Evolutionary conservation across 164 flowering plant genomes (phyloP).

Genomic region (Vitis rupestris): DNA sequence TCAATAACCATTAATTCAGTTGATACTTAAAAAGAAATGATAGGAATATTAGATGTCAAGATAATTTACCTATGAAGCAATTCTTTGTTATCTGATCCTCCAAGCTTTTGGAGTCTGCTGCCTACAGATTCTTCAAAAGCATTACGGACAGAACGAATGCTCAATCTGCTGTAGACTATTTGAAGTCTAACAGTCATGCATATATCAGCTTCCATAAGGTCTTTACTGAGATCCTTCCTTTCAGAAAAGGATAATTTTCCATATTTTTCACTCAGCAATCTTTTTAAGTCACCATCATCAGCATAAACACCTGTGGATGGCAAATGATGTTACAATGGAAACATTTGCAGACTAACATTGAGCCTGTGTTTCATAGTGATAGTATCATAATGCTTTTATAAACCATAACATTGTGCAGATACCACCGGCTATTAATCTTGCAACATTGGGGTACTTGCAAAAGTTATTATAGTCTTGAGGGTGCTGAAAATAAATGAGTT

Average conservation of each 20-base stretch:
- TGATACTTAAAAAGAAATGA: not conserved
- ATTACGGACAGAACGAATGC: slow-evolving; percentile 81
- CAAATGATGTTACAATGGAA: not conserved
- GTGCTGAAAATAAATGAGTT: too few species aligned
- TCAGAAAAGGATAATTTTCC: slow-evolving; percentile 43
- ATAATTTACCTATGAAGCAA: slow-evolving; percentile 71
- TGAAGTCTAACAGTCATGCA: slow-evolving; percentile 84
- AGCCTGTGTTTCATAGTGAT: not conserved
- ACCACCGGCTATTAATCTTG: too few species aligned
- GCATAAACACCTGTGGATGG: slow-evolving; percentile 76
- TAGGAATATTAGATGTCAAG: not conserved
- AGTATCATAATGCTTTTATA: not conserved
- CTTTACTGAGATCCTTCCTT: slow-evolving; percentile 48
- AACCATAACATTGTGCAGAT: too few species aligned
- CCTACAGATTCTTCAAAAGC: slow-evolving; percentile 96
- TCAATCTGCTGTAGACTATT: slow-evolving; percentile 76
- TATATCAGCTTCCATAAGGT: slow-evolving; percentile 68
- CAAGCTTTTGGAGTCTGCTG: slow-evolving; percentile 77
- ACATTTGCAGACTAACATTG: not conserved
- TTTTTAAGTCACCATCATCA: slow-evolving; percentile 57
- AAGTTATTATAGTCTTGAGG: too few species aligned
- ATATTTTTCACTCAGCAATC: slow-evolving; percentile 57
- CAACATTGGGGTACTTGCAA: too few species aligned
- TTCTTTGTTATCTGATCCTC: slow-evolving; percentile 73
- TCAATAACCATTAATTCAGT: not conserved